Conservation (phyloP, 805 yeast species). For the Sugiyamaella boreocaroliniensis region DNA sequence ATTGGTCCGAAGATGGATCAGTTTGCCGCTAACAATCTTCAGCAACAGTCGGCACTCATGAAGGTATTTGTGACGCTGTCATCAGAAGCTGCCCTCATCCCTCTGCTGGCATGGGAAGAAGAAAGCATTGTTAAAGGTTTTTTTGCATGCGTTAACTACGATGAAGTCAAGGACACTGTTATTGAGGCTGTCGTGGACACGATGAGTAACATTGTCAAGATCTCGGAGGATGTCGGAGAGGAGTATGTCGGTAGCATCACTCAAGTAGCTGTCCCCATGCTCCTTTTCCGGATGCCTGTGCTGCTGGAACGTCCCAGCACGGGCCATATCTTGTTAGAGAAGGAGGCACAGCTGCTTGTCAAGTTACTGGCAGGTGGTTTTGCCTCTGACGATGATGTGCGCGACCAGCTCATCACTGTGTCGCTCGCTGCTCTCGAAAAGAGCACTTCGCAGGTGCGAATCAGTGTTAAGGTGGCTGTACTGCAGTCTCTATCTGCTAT, state of each 20-base stretch:
- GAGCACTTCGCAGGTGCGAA: slow-evolving; percentile 45
- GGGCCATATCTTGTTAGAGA: slow-evolving; percentile 15
- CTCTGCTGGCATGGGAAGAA: slow-evolving; percentile 51
- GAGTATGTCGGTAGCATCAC: slow-evolving; percentile 1
- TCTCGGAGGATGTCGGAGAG: slow-evolving; percentile 3
- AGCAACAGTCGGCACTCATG: slow-evolving; percentile 75
- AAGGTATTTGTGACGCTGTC: slow-evolving; percentile 58
- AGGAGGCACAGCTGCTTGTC: slow-evolving; percentile 20
- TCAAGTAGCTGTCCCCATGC: slow-evolving; percentile 28
- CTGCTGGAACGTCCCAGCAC: slow-evolving; percentile 15
- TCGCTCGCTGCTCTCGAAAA: slow-evolving; percentile 56
- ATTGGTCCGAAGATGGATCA: slow-evolving; percentile 57
- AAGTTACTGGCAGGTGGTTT: slow-evolving; percentile 44
- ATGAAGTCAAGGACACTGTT: slow-evolving; percentile 62
- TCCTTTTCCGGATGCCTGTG: slow-evolving; percentile 17
- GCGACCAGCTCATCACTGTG: slow-evolving; percentile 47
- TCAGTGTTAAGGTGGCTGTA: slow-evolving; percentile 49
- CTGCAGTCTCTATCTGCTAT: slow-evolving; percentile 52
- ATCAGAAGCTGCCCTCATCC: slow-evolving; percentile 38
- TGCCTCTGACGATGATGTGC: slow-evolving; percentile 49
- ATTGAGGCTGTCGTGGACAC: slow-evolving; percentile 52
- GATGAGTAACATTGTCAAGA: slow-evolving; percentile 18
- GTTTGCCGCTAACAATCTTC: slow-evolving; percentile 73
- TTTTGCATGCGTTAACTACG: slow-evolving; percentile 46
- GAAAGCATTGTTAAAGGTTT: slow-evolving; percentile 49